Base-by-base conservation (phyloP, 2,329 filamentous ascomycete species). In the Pseudocercospora ulei region DNA sequence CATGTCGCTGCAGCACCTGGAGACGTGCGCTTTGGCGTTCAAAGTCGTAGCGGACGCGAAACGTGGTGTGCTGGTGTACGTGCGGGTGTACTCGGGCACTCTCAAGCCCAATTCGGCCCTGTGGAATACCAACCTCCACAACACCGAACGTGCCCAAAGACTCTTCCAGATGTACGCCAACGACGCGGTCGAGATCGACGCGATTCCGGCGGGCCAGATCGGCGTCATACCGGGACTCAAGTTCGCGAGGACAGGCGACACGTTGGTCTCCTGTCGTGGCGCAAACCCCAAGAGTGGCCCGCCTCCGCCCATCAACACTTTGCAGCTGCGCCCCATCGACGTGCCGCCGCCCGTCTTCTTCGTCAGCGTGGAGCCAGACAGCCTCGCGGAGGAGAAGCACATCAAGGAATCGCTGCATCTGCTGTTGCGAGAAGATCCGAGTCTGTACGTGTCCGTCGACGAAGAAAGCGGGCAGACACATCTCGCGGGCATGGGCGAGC, bases 331-430 rank as follows among this genome's bases (percentile, higher is more conserved):
- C 9, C 85, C 90, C 0, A 90, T 93, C 17, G 75, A 82, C 43
- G 83, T 95, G 0, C 88, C 90, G 0, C 86, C 90, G 0, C 86
- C 90, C 0, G 90, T 98, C 0, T 94, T 95, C 56, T 98, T 96
- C 60, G 80, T 92, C n/a, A 84, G 87, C 44, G 78, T 96, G 17
- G 88, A 96, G 48, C 84, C 77, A 11, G 65, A 85, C 50, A 80
- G 83, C 52, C 66, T 83, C 19, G 73, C 80, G 19, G 85, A 87
- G 49, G 82, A 86, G 52, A 87, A 86, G 52, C 74, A 80, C 42
- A 74, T 98, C 4, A 75, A 83, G 39, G 75, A 80, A 4, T 80
- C 81, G 1, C 67, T 98, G 4, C 73, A 76, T 3, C 75, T 90
- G 33, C 72, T 94, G 3, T 74, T 93, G 0, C 72, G 90, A 51